These are phyloP conservation scores for Plenodomus lindquistii DNA, from an alignment of 2,329 filamentous ascomycete species.

Conservation along the genomic window DNA sequence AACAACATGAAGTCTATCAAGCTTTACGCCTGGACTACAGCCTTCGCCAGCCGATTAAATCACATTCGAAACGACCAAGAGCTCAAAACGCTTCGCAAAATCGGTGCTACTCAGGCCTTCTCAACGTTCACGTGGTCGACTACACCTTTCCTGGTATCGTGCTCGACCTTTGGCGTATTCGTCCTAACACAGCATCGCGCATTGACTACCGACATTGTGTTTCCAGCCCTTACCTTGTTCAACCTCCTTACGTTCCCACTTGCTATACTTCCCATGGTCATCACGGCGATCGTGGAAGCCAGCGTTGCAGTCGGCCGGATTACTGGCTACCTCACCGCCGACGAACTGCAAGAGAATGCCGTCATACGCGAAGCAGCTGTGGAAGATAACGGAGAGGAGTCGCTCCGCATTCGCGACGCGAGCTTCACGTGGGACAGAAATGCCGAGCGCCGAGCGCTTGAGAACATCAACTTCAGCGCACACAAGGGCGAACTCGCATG, in stretches of 20 bases:
- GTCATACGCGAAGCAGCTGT: conserved; percentile 71
- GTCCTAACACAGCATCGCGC: conserved; percentile 81
- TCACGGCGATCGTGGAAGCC: conserved; percentile 93
- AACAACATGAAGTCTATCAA: conserved; percentile 99
- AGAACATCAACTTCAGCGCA: conserved; percentile 84
- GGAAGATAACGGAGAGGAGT: conserved; percentile 79
- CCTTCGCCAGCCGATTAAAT: conserved; percentile 97
- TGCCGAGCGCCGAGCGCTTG: conserved; percentile 67
- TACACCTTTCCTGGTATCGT: conserved; percentile 96
- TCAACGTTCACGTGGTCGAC: conserved; percentile 99
- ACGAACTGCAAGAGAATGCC: conserved; percentile 87
- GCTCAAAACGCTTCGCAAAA: conserved; percentile 92
- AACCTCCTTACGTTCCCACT: conserved; percentile 95
- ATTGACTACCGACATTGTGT: conserved; percentile 91
- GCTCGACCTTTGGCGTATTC: conserved; percentile 93
- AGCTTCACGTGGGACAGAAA: conserved; percentile 95
- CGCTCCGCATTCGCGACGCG: conserved; percentile 79
- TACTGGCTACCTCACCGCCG: conserved; percentile 80
- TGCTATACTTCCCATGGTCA: conserved; percentile 94
- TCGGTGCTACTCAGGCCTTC: conserved; percentile 89
- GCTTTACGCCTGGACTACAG: conserved; percentile 94
- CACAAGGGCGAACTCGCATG: conserved; percentile 93
- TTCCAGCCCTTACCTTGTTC: conserved; percentile 90
- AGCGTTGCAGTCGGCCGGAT: conserved; percentile 88
- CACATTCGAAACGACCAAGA: conserved; percentile 95